Percentiles rank a stretch among this genome's conserved stretches.
phyloP scores from a whole-genome alignment of 768 basidiomycete genomes.

The Trichaptum fuscoviolaceum region DNA sequence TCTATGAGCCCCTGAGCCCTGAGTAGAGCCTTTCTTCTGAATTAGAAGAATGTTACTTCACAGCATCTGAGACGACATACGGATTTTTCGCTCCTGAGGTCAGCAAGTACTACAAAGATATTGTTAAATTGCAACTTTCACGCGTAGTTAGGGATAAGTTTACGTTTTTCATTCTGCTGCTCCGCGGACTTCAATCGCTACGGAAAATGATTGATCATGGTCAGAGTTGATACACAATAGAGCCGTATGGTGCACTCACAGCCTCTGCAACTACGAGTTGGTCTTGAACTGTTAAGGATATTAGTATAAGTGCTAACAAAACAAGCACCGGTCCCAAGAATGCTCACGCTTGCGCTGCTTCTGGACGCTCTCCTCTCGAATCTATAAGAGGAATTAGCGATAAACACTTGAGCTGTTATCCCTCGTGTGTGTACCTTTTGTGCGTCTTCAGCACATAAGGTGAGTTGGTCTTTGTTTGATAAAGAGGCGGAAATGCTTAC shows the following conservation, averaged over 20 bases:
- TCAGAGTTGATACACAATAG: neutral
- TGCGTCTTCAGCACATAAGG: no score
- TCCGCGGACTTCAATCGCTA: neutral
- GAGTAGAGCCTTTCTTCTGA: neutral
- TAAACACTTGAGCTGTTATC: neutral
- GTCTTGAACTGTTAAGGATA: neutral
- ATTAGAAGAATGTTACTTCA: neutral
- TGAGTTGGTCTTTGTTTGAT: no score
- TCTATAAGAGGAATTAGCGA: neutral
- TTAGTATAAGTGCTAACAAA: neutral
- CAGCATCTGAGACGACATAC: neutral
- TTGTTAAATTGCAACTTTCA: neutral
- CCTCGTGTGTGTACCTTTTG: neutral
- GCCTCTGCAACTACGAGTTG: neutral
- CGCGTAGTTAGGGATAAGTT: neutral
- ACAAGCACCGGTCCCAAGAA: neutral
- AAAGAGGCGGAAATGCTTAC: neutral
- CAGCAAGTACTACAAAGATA: neutral
- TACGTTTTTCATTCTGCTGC: neutral
- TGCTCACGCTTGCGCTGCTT: neutral
- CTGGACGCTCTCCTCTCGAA: neutral
- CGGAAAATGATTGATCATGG: neutral
- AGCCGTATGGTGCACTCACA: neutral
- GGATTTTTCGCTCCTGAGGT: neutral
- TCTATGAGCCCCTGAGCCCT: neutral